These are phyloP conservation scores for Evansstolkia leycettana DNA, from an alignment of 495 filamentous ascomycete genomes.

Conservation along the genomic window DNA sequence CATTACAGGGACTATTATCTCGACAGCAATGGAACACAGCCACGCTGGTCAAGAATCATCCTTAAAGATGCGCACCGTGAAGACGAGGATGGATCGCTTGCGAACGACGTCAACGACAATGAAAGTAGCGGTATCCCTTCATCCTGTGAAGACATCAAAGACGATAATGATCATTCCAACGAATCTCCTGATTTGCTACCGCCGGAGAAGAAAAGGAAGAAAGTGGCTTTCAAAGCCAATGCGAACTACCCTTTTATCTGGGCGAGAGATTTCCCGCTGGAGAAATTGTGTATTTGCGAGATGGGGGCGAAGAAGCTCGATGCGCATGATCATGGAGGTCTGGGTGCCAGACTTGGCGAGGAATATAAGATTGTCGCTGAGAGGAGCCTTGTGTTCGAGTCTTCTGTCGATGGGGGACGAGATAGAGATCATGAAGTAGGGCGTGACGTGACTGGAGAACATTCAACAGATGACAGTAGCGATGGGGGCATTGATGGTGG, in stretches of 20 bases:
- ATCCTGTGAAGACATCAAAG: neutral
- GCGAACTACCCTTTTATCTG: conserved; percentile 33
- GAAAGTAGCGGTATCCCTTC: neutral
- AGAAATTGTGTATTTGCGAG: conserved; percentile 57
- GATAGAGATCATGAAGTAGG: neutral
- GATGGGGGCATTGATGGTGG: too few species aligned
- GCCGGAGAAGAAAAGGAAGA: neutral
- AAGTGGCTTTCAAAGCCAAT: neutral
- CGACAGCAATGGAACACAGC: conserved; percentile 14
- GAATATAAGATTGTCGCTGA: conserved; percentile 30
- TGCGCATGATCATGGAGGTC: conserved; percentile 4
- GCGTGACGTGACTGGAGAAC: neutral
- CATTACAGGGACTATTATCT: conserved; percentile 22
- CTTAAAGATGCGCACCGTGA: neutral
- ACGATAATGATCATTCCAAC: neutral
- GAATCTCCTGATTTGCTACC: neutral
- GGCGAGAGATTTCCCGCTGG: conserved; percentile 48
- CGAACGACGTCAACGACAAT: conserved; percentile 1
- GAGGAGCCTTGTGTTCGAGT: conserved; percentile 12
- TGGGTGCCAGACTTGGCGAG: conserved; percentile 27
- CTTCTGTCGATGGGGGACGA: neutral
- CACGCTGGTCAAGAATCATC: conserved; percentile 1
- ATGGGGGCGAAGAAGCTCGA: conserved; percentile 63
- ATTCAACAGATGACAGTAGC: too few species aligned
- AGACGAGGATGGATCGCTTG: neutral